phyloP scores from a whole-genome alignment of 1,284 basidiomycete species.

The Fistulinella cinereoalba region DNA sequence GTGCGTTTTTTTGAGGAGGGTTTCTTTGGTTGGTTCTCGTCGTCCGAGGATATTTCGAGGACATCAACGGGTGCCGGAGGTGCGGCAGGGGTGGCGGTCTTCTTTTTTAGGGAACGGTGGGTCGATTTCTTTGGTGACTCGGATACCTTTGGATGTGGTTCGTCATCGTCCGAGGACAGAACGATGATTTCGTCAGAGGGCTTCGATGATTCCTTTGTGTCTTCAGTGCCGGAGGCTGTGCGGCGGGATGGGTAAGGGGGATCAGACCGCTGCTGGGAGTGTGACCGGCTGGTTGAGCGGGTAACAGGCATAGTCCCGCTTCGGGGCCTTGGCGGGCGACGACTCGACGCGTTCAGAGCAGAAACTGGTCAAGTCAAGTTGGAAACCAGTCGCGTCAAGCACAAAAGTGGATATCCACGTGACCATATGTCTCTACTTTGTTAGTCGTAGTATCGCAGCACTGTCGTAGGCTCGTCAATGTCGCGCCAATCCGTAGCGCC shows the following conservation, averaged over 20 bases:
- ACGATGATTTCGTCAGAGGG: slow-evolving; percentile 45
- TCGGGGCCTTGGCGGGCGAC: too few species aligned
- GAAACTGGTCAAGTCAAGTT: too few species aligned
- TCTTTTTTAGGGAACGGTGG: slow-evolving; percentile 20
- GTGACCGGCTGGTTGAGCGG: slow-evolving; percentile 24
- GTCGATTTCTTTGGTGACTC: slow-evolving; percentile 32
- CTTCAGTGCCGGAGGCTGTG: slow-evolving; percentile 4
- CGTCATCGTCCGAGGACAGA: slow-evolving; percentile 56
- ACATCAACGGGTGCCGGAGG: slow-evolving; percentile 16
- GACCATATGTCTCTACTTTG: slow-evolving; percentile 10
- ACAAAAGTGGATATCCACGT: slow-evolving; percentile 22
- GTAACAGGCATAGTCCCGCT: slow-evolving; percentile 30
- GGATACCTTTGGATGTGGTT: slow-evolving; percentile 29
- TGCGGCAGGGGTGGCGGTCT: not conserved
- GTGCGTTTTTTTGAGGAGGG: slow-evolving; percentile 2
- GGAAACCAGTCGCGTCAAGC: too few species aligned
- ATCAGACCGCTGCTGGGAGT: slow-evolving; percentile 3
- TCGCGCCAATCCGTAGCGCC: slow-evolving; percentile 54
- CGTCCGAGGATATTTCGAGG: slow-evolving; percentile 32
- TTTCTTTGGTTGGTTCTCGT: slow-evolving; percentile 19
- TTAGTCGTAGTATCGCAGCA: too few species aligned
- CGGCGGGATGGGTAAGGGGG: slow-evolving; percentile 9
- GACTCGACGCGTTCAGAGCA: too few species aligned
- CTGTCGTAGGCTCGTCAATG: not conserved
- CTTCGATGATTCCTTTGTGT: slow-evolving; percentile 16